Evolutionary conservation across 176 grass and related monocot genomes (phyloP).

Genomic region (Oryza glumipatula): DNA sequence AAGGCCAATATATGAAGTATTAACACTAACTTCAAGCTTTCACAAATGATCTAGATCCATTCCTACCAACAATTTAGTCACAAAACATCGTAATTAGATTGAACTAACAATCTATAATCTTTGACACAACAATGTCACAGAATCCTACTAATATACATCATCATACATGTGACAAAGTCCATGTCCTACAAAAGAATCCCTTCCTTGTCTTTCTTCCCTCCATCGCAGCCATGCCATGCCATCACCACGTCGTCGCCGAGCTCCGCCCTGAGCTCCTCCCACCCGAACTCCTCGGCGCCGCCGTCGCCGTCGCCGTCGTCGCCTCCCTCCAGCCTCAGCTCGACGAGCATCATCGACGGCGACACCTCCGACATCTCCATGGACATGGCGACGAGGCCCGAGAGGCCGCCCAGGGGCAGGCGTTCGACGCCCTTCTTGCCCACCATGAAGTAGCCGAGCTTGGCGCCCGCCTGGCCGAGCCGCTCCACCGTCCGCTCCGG

Average conservation of each 20-base stretch:
- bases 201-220: not conserved
- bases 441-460: slow-evolving; percentile 74
- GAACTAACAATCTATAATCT: slow-evolving; percentile 44
- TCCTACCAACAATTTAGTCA: not conserved
- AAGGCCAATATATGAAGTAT: not conserved
- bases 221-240: slow-evolving; percentile 65
- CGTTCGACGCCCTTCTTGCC: slow-evolving; percentile 52
- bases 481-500: slow-evolving; percentile 62
- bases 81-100: slow-evolving; percentile 24
- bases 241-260: slow-evolving; percentile 71
- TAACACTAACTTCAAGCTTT: not conserved
- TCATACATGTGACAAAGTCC: not conserved
- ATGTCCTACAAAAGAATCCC: slow-evolving; percentile 23
- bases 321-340: slow-evolving; percentile 60
- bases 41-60: slow-evolving; percentile 1
- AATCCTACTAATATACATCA: slow-evolving; percentile 38
- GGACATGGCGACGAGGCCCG: slow-evolving; percentile 59
- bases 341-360: slow-evolving; percentile 63
- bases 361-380: slow-evolving; percentile 78
- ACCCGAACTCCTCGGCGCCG: slow-evolving; percentile 51
- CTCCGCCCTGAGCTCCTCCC: slow-evolving; percentile 73
- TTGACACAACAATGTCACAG: not conserved
- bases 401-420: slow-evolving; percentile 41
- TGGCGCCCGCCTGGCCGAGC: slow-evolving; percentile 49
- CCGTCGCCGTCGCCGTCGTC: slow-evolving; percentile 27